Evolutionary conservation across 306 rosid genomes (phyloP).

Genomic region (Dalbergia cultrata): DNA sequence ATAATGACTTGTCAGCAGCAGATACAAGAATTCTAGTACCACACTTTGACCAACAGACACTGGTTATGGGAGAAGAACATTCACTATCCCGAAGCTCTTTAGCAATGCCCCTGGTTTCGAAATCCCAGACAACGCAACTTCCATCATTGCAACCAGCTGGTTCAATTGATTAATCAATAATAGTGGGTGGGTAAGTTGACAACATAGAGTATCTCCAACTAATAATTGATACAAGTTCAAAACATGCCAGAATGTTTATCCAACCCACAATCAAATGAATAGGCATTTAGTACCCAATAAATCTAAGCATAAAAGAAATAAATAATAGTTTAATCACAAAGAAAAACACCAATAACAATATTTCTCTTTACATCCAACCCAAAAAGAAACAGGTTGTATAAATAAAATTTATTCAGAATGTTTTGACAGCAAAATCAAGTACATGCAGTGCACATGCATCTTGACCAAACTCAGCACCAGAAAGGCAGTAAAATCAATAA

Average conservation of each 20-base stretch:
- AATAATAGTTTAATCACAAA: conserved; percentile 3
- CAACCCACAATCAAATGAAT: conserved; percentile 21
- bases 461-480: background rate
- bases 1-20: conserved; percentile 89
- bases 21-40: conserved; percentile 67
- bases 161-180: conserved; percentile 48
- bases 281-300: conserved; percentile 25
- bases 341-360: background rate
- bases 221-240: conserved; percentile 24
- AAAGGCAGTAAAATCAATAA: background rate
- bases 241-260: conserved; percentile 18
- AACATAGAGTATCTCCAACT: conserved; percentile 7
- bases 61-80: conserved; percentile 65
- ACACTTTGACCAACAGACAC: conserved; percentile 36
- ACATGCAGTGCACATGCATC: conserved; percentile 1
- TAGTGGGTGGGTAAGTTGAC: conserved; percentile 36
- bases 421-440: background rate
- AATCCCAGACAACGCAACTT: conserved; percentile 95
- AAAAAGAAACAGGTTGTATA: background rate
- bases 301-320: background rate
- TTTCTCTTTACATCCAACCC: background rate
- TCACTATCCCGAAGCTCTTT: conserved; percentile 85
- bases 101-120: conserved; percentile 92
- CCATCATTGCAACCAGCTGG: conserved; percentile 98
- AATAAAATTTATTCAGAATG: conserved; percentile 1